A percentile compares a stretch with the other conserved stretches of the same genome.
These are phyloP conservation scores for Pilaira anomala DNA, from an alignment of 192 early-diverging fungal genomes.

Conservation along the genomic window DNA sequence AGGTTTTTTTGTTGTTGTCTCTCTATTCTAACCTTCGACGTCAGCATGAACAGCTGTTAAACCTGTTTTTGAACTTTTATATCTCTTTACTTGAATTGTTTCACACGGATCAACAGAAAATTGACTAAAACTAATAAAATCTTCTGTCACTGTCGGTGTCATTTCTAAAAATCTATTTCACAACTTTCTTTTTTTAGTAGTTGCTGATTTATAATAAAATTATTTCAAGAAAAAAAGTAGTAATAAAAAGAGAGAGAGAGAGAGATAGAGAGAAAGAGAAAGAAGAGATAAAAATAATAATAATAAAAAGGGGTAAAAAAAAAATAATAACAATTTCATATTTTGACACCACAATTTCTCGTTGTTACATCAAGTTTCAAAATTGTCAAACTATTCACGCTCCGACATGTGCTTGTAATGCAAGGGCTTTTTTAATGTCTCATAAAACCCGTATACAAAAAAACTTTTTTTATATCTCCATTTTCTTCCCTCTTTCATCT, in stretches of 20 bases:
- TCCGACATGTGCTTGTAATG: no score
- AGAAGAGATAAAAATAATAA: conserved; percentile 1
- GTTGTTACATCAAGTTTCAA: background rate
- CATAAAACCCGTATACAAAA: no score
- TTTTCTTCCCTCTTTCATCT: background rate
- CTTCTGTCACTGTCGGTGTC: conserved; percentile 9
- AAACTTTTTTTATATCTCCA: no score
- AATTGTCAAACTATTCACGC: background rate
- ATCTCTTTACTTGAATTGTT: conserved; percentile 50
- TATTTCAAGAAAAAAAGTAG: background rate
- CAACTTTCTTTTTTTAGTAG: no score
- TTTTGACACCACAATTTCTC: no score
- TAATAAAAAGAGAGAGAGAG: background rate
- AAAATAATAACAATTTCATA: background rate
- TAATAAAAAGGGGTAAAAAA: conserved; percentile 8
- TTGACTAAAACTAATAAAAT: conserved; percentile 28
- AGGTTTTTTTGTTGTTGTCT: background rate
- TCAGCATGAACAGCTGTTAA: conserved; percentile 50
- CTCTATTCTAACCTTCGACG: conserved; percentile 38
- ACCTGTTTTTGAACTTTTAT: conserved; percentile 43
- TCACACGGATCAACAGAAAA: conserved; percentile 42
- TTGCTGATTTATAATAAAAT: no score
- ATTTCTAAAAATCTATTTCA: no score
- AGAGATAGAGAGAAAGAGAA: conserved; percentile 8
- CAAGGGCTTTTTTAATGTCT: no score